Base-by-base conservation (phyloP, 257 asterid genomes). In the Plantago elongata region DNA sequence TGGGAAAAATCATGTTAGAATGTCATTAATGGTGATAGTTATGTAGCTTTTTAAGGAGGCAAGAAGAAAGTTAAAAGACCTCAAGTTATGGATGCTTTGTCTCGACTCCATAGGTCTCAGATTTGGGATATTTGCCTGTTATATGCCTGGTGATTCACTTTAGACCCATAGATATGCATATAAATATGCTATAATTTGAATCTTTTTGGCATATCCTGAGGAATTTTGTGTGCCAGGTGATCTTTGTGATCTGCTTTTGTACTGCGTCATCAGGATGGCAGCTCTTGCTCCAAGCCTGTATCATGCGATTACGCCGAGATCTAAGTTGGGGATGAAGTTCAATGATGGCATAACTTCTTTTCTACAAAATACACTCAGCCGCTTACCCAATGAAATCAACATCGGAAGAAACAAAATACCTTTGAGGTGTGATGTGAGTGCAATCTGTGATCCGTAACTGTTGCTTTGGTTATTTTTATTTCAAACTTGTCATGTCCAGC, bases 321-420 rank as follows among this genome's bases (percentile, higher is more conserved):
- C 78, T 60, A 40, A 15, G 52, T 50, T 61, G 62, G 77, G 75
- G 58, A 43, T 54, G 63, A 64, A 72, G 15, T 61, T 52, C 9
- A 13, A 48, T 45, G 67, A 63, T 61, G 68, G 70, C 62, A 60
- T 67, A 61, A 45, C 56, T 57, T 68, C 73, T 77, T 69, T 75
- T 71, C 74, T 73, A 67, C 59, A 78, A n/a, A 70, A 69, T 62
- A 65, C 85, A 69, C 75, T 74, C 68, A 30, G 66, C 70, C 75
- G 63, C 61, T 49, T 69, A 58, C 79, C 78, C 4, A 74, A 72
- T 71, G 81, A 81, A 52, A 40, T 63, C 75, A 54, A 61, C 38
- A 45, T 54, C 54, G 70, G 58, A 48, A 74, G 72, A 66, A 84
- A 72, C 17, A 82, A 81, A 74, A 62, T 85, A 51, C 96, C 95